A percentile compares a stretch with the other conserved stretches of the same genome.
phyloP scores from a whole-genome alignment of 257 asterid genomes.

The Thymus quinquecostatus region DNA sequence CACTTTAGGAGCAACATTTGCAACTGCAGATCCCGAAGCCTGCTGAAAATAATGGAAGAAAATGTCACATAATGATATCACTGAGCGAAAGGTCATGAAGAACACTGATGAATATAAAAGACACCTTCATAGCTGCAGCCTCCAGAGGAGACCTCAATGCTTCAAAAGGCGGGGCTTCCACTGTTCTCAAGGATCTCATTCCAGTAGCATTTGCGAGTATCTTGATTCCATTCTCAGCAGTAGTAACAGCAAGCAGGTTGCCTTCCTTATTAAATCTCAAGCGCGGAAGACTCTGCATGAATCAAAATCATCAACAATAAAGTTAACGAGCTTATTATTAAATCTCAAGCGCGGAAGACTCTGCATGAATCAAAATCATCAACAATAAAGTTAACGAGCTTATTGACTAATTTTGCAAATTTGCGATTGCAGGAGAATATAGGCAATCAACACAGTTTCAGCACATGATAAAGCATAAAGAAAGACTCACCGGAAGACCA shows the following conservation, averaged over 20 bases:
- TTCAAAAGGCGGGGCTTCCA: constrained; percentile 80
- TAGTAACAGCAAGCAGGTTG: constrained; percentile 90
- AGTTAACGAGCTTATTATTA: too few species aligned
- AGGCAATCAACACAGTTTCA: constrained; percentile 3
- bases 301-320: too few species aligned
- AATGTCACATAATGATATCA: constrained; percentile 21
- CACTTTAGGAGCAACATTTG: constrained; percentile 83
- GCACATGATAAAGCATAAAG: constrained; percentile 18
- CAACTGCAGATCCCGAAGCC: constrained; percentile 81
- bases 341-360: constrained; percentile 87
- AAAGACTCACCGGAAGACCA: constrained; percentile 79
- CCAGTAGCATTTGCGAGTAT: constrained; percentile 86
- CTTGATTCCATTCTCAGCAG: constrained; percentile 90
- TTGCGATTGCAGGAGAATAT: constrained; percentile 3
- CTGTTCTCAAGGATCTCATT: constrained; percentile 72
- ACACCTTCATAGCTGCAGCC: constrained; percentile 82
- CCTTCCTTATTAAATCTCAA: constrained; percentile 96
- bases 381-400: neutral
- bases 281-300: constrained; percentile 79
- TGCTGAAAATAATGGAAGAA: constrained; percentile 40
- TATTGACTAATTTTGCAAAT: constrained; percentile 5
- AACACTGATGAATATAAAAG: constrained; percentile 21
- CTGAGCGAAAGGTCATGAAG: constrained; percentile 24
- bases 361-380: constrained; percentile 46
- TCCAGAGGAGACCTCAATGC: constrained; percentile 78